Evolutionary conservation across 2,329 filamentous ascomycete species (phyloP).

Genomic region (Penicillium sp.): DNA sequence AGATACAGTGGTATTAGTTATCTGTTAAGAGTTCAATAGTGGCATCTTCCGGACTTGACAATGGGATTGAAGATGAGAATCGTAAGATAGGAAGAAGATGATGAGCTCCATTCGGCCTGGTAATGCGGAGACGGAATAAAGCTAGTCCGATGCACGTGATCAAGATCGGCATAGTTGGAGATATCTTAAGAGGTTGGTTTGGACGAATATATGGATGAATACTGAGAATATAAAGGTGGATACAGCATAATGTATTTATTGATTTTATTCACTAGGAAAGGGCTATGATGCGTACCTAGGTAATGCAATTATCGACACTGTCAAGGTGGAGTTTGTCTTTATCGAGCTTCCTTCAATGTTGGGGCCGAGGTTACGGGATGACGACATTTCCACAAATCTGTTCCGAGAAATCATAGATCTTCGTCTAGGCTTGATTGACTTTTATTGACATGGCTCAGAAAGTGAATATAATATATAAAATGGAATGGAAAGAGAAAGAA

Average conservation of each 20-base stretch:
- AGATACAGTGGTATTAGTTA: not conserved
- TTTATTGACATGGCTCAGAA: not conserved
- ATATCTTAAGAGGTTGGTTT: not conserved
- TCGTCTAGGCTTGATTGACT: slow-evolving; percentile 1
- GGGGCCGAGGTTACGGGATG: slow-evolving; percentile 15
- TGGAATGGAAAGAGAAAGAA: not conserved
- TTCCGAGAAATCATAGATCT: slow-evolving; percentile 1
- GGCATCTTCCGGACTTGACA: slow-evolving; percentile 2
- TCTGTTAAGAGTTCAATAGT: not conserved
- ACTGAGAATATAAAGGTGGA: not conserved
- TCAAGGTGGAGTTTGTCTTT: not conserved
- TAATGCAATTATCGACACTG: not conserved
- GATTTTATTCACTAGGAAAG: not conserved
- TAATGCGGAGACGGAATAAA: slow-evolving; percentile 26
- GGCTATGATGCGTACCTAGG: not conserved
- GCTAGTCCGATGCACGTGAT: slow-evolving; percentile 22
- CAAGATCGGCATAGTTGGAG: not conserved
- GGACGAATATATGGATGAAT: not conserved
- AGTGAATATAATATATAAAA: not conserved
- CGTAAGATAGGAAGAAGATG: slow-evolving; percentile 10
- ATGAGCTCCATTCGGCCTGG: slow-evolving; percentile 18
- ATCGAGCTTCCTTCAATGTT: not conserved
- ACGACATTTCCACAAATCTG: slow-evolving; percentile 15
- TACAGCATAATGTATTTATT: not conserved
- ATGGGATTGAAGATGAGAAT: slow-evolving; percentile 18